Conservation (phyloP, 306 rosid genomes). For the Quillaja saponaria region DNA sequence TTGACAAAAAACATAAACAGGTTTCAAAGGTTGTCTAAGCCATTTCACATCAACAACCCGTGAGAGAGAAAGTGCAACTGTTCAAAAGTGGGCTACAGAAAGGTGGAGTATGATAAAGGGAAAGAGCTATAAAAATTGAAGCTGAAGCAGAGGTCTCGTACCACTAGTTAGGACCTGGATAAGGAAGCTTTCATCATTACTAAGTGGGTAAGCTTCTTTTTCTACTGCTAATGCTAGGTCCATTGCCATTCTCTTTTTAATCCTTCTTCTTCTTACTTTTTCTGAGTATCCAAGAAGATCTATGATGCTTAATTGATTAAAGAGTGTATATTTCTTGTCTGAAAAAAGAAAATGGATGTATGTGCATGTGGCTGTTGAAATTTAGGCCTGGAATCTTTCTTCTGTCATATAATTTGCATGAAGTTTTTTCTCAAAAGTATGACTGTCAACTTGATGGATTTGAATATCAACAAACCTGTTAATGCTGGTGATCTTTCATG, state of each 20-base stretch:
- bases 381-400: neutral
- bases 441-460: slow-evolving; percentile 3
- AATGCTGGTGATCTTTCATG: slow-evolving; percentile 27
- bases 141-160: slow-evolving; percentile 19
- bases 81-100: slow-evolving; percentile 33
- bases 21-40: slow-evolving; percentile 26
- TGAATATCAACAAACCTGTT: slow-evolving; percentile 16
- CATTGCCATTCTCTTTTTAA: neutral
- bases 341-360: neutral
- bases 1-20: neutral
- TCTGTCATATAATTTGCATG: slow-evolving; percentile 8
- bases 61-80: slow-evolving; percentile 41
- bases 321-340: slow-evolving; percentile 6
- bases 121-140: slow-evolving; percentile 37
- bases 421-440: neutral
- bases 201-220: slow-evolving; percentile 43
- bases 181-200: slow-evolving; percentile 23
- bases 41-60: slow-evolving; percentile 47
- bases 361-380: neutral
- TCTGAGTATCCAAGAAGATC: neutral
- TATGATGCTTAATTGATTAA: neutral
- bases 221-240: neutral
- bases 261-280: neutral
- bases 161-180: slow-evolving; percentile 24
- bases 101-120: slow-evolving; percentile 24